Base-by-base conservation (phyloP, 176 grass and related monocot genomes). In the Neostapfia colusana region DNA sequence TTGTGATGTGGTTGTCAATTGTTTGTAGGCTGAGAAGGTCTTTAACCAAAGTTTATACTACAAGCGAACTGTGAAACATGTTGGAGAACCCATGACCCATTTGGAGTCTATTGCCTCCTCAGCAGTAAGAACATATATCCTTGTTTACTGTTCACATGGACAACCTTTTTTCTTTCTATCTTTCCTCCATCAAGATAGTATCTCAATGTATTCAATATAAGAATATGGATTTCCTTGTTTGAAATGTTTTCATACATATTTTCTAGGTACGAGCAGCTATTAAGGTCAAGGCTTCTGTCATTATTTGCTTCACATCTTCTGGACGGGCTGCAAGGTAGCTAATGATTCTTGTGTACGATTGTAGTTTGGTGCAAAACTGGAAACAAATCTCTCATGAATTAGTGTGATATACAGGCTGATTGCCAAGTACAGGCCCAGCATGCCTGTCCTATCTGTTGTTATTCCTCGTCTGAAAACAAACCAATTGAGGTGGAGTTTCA, bases 41-140 rank as follows among this genome's bases (percentile, higher is more conserved):
- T 99, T 95, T 81, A 99, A 99, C 83, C 96, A 99, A 74, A 92
- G 92, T 89, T 74, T 92, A 48, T 99, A 95, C 79, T 99, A 90
- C 70, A 99, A 99, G 79, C 83, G 77, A 63, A 85, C 92, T 24
- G 96, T 95, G 63, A 99, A 92, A 77, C 86, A 88, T 81, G 92
- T 99, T 31, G 96, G 89, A 42, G 96, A 99, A 77, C 96, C 96
- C 66, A 99, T 99, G 96, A 86, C 87, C 66, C 96, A 99, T 78
- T 82, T 95, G 92, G 96, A 99, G 63, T 92, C 96, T 55, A 99
- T 99, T 81, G 96, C 96, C 64, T 99, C 96, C 48, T 95, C 96
- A 64, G 92, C 96, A 7, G 96, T 99, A 85, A 10, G 64, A 57
- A 67, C 18, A 72, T 64, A 20, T n/a, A 74, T 54, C 34, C 17